Evolutionary conservation across 257 asterid genomes (phyloP).

Genomic region (Catharanthus roseus): DNA sequence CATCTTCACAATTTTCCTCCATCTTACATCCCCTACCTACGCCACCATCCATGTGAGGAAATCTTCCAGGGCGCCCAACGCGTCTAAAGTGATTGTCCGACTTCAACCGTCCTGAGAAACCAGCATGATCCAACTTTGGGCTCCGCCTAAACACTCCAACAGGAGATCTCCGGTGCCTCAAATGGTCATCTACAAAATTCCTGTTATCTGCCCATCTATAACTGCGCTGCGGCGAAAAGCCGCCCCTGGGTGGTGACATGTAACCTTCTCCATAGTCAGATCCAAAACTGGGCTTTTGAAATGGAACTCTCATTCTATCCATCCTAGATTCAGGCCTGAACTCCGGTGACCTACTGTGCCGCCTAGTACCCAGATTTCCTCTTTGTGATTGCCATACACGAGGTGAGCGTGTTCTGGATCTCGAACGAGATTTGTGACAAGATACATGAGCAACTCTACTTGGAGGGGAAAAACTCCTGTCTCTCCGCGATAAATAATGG

Average conservation of each 20-base stretch:
- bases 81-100: slow-evolving; percentile 44
- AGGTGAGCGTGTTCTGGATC: slow-evolving; percentile 85
- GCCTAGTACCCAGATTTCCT: slow-evolving; percentile 37
- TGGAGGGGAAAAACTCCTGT: slow-evolving; percentile 43
- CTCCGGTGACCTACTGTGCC: slow-evolving; percentile 63
- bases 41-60: slow-evolving; percentile 14
- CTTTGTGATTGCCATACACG: slow-evolving; percentile 54
- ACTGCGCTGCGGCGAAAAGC: slow-evolving; percentile 42
- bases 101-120: slow-evolving; percentile 38
- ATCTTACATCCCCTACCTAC: slow-evolving; percentile 8
- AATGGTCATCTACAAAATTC: slow-evolving; percentile 32
- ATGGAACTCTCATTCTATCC: slow-evolving; percentile 47
- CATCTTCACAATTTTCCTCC: slow-evolving; percentile 30
- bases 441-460: slow-evolving; percentile 34
- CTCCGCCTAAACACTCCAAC: slow-evolving; percentile 34
- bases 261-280: slow-evolving; percentile 46
- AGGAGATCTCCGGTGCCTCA: slow-evolving; percentile 53
- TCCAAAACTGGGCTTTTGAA: slow-evolving; percentile 41
- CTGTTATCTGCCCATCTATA: slow-evolving; percentile 44
- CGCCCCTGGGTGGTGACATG: slow-evolving; percentile 50
- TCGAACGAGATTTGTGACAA: slow-evolving; percentile 60
- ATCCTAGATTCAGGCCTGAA: slow-evolving; percentile 47
- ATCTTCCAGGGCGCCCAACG: slow-evolving; percentile 33
- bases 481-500: slow-evolving; percentile 44
- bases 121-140: slow-evolving; percentile 38